Percentiles rank a stretch among this genome's conserved stretches.
Conservation (phyloP, 208 protist species). For the Leishmania mexicana region DNA sequence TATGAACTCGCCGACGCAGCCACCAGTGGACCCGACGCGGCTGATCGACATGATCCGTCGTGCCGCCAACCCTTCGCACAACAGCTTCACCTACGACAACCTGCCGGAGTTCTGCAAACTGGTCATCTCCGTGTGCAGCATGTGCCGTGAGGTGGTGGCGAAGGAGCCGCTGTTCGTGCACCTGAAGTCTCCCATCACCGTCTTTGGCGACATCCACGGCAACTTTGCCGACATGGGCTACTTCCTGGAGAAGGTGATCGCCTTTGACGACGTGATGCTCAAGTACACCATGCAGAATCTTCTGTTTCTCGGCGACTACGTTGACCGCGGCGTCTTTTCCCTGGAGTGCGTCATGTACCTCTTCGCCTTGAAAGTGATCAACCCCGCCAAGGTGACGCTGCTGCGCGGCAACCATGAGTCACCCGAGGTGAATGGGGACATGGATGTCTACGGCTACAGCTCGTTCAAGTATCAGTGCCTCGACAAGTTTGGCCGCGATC, state of each 20-base stretch:
- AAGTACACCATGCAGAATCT: conserved; percentile 93
- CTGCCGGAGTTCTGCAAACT: conserved; percentile 86
- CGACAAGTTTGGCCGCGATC: conserved; percentile 85
- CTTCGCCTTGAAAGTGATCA: conserved; percentile 89
- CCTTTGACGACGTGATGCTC: conserved; percentile 90
- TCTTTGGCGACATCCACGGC: conserved; percentile 95
- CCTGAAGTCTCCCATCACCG: conserved; percentile 87
- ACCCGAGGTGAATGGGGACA: conserved; percentile 92
- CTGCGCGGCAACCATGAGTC: conserved; percentile 95
- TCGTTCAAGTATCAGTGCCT: conserved; percentile 94
- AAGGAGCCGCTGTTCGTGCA: conserved; percentile 90
- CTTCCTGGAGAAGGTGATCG: conserved; percentile 89
- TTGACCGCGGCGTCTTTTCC: conserved; percentile 95
- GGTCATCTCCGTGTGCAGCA: conserved; percentile 83
- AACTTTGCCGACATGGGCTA: conserved; percentile 94
- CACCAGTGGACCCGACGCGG: conserved; percentile 76
- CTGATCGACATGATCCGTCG: conserved; percentile 88
- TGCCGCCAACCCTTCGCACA: conserved; percentile 71
- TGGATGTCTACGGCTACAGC: conserved; percentile 92
- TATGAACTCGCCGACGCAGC: conserved; percentile 87
- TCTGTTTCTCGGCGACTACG: conserved; percentile 98
- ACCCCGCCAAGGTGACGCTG: conserved; percentile 89
- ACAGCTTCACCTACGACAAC: conserved; percentile 85
- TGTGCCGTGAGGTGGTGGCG: conserved; percentile 83
- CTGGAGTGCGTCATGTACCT: conserved; percentile 92